These are phyloP conservation scores for Aspergillus steynii DNA, from an alignment of 495 filamentous ascomycete genomes.

Conservation along the genomic window DNA sequence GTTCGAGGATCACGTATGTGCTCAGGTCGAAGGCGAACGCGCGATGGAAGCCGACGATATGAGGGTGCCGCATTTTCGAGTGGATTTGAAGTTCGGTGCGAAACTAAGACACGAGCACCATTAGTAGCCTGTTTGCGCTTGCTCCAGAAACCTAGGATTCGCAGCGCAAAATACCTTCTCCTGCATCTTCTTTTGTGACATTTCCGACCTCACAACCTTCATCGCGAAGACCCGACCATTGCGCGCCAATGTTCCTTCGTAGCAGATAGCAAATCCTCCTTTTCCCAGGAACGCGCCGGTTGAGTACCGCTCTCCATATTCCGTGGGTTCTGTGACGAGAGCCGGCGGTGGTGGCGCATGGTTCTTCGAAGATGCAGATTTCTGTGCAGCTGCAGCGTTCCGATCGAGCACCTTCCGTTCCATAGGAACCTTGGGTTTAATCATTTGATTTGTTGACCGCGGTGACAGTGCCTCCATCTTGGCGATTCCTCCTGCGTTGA, in stretches of 20 bases:
- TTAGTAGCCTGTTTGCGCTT: constrained; percentile 28
- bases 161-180: constrained; percentile 70
- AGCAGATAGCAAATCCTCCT: constrained; percentile 94
- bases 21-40: constrained; percentile 86
- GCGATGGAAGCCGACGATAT: constrained; percentile 92
- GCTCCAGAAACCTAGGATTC: constrained; percentile 1
- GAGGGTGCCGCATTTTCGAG: constrained; percentile 91
- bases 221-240: constrained; percentile 72
- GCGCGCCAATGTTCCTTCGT: constrained; percentile 66
- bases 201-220: constrained; percentile 88
- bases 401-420: constrained; percentile 55
- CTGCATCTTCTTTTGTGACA: constrained; percentile 78
- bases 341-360: constrained; percentile 77
- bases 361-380: constrained; percentile 48
- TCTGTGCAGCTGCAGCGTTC: constrained; percentile 50
- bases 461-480: constrained; percentile 73
- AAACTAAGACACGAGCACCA: constrained; percentile 58
- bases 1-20: constrained; percentile 91
- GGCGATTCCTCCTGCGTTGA: constrained; percentile 10
- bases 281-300: constrained; percentile 86
- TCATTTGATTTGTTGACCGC: constrained; percentile 63
- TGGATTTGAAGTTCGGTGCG: constrained; percentile 97
- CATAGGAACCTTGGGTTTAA: constrained; percentile 43
- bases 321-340: constrained; percentile 72
- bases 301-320: constrained; percentile 73